Evolutionary conservation across 768 basidiomycete genomes (phyloP).

Genomic region (Boletus barrowsii): DNA sequence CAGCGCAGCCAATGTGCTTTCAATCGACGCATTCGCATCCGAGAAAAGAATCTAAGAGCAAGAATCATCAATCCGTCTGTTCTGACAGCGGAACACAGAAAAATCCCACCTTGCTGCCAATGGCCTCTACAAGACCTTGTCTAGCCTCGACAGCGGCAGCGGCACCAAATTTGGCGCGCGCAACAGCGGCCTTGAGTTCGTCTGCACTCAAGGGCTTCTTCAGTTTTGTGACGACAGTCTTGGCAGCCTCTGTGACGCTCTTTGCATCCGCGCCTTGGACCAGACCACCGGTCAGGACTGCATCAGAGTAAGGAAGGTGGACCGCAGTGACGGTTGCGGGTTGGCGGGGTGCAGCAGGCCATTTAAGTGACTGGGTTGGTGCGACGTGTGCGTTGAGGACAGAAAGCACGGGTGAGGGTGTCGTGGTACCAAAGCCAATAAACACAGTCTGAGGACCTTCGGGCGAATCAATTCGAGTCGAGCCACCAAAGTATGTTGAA

Average conservation of each 20-base stretch:
- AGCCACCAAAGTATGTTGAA: conserved; percentile 76
- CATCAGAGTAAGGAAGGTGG: conserved; percentile 89
- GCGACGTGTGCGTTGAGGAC: conserved; percentile 80
- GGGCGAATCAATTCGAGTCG: conserved; percentile 66
- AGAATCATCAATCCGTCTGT: too few species aligned
- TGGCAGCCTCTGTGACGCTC: conserved; percentile 67
- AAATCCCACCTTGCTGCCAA: conserved; percentile 43
- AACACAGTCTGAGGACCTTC: conserved; percentile 73
- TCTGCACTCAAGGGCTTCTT: conserved; percentile 59
- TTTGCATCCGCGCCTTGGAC: conserved; percentile 65
- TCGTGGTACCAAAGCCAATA: conserved; percentile 81
- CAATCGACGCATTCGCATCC: conserved; percentile 52
- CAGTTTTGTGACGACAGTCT: conserved; percentile 65
- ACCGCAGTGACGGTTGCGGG: conserved; percentile 69
- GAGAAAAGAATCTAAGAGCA: conserved; percentile 51
- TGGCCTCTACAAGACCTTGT: conserved; percentile 56
- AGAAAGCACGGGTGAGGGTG: conserved; percentile 67
- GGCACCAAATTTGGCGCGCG: conserved; percentile 84
- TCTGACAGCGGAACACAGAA: too few species aligned
- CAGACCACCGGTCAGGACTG: conserved; percentile 79
- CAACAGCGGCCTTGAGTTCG: conserved; percentile 75
- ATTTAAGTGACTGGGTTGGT: conserved; percentile 79
- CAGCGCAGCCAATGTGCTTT: conserved; percentile 59
- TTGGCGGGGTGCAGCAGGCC: conserved; percentile 60
- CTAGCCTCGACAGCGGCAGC: conserved; percentile 68